A percentile compares a stretch with the other conserved stretches of the same genome.
phyloP scores from a whole-genome alignment of 345 rosid genomes.

The Punica granatum region DNA sequence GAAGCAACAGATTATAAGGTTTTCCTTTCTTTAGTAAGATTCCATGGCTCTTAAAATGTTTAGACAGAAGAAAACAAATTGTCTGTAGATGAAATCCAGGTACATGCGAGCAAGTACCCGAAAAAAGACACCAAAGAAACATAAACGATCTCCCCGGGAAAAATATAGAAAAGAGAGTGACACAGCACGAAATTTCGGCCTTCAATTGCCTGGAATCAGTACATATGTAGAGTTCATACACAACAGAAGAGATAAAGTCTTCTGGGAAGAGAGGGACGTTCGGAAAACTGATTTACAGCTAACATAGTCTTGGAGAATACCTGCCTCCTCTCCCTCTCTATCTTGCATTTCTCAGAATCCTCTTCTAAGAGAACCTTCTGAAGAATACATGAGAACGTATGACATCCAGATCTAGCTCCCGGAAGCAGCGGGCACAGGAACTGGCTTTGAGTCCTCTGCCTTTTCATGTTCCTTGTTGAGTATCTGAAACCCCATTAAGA shows the following conservation, averaged over 20 bases:
- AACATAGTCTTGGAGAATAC: neutral
- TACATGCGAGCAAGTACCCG: too few relatives aligned
- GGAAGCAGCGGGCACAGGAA: slow-evolving; percentile 37
- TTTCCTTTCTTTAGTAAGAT: too few relatives aligned
- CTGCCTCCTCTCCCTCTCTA: neutral
- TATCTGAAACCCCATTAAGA: slow-evolving; percentile 33
- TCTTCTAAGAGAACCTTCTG: neutral
- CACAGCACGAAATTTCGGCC: neutral
- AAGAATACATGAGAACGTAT: neutral
- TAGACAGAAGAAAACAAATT: too few relatives aligned
- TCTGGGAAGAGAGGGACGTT: neutral
- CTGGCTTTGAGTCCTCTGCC: slow-evolving; percentile 72
- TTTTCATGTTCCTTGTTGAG: slow-evolving; percentile 91
- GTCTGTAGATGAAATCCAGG: too few relatives aligned
- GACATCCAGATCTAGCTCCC: slow-evolving; percentile 29
- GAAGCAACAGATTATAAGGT: too few relatives aligned
- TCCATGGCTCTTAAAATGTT: too few relatives aligned
- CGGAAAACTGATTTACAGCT: neutral
- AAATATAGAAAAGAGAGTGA: neutral
- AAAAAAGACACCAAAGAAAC: too few relatives aligned
- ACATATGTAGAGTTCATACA: neutral
- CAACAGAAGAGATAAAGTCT: neutral
- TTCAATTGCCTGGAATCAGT: neutral
- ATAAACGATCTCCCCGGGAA: too few relatives aligned
- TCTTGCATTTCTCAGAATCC: neutral